Base-by-base conservation (phyloP, 495 filamentous ascomycete genomes). In the Penicillium arizonense region DNA sequence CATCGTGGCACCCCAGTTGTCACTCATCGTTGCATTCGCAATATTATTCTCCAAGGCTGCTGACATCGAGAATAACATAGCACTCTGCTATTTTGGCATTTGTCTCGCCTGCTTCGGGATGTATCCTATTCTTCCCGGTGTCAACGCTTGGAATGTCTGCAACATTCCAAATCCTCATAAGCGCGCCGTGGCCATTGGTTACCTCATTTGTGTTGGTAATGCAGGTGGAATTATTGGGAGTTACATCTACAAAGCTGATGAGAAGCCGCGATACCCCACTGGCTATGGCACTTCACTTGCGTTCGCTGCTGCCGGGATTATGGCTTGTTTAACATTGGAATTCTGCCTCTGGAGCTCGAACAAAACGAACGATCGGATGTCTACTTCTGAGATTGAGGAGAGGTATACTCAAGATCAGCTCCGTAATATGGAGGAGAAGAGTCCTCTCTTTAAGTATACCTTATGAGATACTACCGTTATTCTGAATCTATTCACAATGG, bases 371-470 rank as follows among this genome's bases (percentile, higher is more conserved):
- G 58, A 36, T 9, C n/a, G 24, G 47, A 53, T 70, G 30, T 49
- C 28, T 34, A 63, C 55, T 41, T 58, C 56, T 41, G 68, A 65
- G 52, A 60, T 67, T 41, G 26, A 36, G 23, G 53, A 53, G 18
- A 58, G 51, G 50, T 70, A 60, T 47, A 60, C 59, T 7, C 52
- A 65, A 23, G 62, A 57, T 20, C 50, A 71, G 50, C 33, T 73
- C 20, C 47, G 57, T 4, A 58, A 61, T 33, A 56, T 72, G 67
- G 70, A 65, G 3, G 72, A 73, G 38, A 64, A 61, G 55, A 59
- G 52, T 39, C 67, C 70, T 16, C 37, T 65, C 0, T 75, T 67
- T 47, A 63, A 53, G 52, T 68, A 68, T 44, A 57, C 18, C 12
- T 23, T 62, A 36, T 61, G 41, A 41, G 18, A 41, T 18, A 18